Conservation (phyloP, 805 yeast genomes). For the Lachancea thermotolerans region DNA sequence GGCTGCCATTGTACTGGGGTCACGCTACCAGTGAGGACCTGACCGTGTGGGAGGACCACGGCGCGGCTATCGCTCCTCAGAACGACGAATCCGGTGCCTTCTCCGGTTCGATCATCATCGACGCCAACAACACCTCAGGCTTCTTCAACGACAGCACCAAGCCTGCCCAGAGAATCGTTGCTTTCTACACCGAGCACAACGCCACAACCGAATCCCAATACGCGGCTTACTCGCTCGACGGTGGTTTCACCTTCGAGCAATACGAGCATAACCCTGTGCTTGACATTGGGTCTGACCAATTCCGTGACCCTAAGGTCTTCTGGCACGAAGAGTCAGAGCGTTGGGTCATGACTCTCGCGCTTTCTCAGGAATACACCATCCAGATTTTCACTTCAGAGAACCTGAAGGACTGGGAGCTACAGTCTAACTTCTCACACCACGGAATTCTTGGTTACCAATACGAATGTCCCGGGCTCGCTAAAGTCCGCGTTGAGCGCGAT, state of each 20-base stretch:
- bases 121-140: slow-evolving; percentile 34
- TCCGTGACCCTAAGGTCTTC: slow-evolving; percentile 34
- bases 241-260: slow-evolving; percentile 31
- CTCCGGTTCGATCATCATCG: slow-evolving; percentile 36
- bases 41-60: slow-evolving; percentile 31
- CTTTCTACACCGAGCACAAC: slow-evolving; percentile 31
- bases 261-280: slow-evolving; percentile 31
- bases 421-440: slow-evolving; percentile 22
- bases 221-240: slow-evolving; percentile 33
- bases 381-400: slow-evolving; percentile 26
- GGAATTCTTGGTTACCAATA: slow-evolving; percentile 35
- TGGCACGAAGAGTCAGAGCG: slow-evolving; percentile 29
- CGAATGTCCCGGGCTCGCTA: slow-evolving; percentile 37
- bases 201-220: slow-evolving; percentile 29
- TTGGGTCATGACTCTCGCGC: slow-evolving; percentile 31
- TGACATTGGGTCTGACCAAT: slow-evolving; percentile 26
- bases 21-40: slow-evolving; percentile 35
- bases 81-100: slow-evolving; percentile 29
- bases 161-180: slow-evolving; percentile 32
- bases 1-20: slow-evolving; percentile 36
- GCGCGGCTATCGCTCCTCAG: slow-evolving; percentile 29
- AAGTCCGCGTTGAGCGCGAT: slow-evolving; percentile 22
- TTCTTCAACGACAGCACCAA: slow-evolving; percentile 24
- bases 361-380: slow-evolving; percentile 27
- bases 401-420: slow-evolving; percentile 26